Evolutionary conservation across 1,284 basidiomycete species (phyloP).

Genomic region (Ustilago tritici): DNA sequence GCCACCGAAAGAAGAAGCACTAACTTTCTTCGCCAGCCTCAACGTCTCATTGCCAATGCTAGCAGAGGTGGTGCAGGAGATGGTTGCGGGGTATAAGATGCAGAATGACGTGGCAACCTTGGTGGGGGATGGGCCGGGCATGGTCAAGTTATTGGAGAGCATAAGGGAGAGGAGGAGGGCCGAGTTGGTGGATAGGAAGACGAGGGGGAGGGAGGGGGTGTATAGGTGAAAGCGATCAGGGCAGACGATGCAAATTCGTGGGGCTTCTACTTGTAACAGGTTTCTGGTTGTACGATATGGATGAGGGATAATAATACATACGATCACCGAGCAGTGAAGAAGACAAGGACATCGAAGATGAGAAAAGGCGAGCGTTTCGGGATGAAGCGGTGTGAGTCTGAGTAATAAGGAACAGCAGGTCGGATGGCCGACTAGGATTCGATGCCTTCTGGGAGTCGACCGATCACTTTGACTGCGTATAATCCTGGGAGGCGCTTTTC

Average conservation of each 20-base stretch:
- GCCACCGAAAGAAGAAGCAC: slow-evolving; percentile 71
- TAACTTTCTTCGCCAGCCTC: slow-evolving; percentile 85
- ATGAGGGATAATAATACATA: slow-evolving; percentile 33
- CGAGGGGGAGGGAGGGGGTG: not conserved
- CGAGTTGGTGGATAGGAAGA: slow-evolving; percentile 10
- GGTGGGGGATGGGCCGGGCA: slow-evolving; percentile 25
- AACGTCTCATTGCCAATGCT: slow-evolving; percentile 85
- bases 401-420: not conserved
- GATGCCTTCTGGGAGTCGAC: slow-evolving; percentile 59
- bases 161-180: slow-evolving; percentile 38
- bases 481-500: slow-evolving; percentile 67
- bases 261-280: slow-evolving; percentile 16
- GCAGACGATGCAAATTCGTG: not conserved
- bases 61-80: slow-evolving; percentile 89
- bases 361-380: not conserved
- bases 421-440: slow-evolving; percentile 16
- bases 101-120: slow-evolving; percentile 13
- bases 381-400: no score
- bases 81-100: slow-evolving; percentile 85
- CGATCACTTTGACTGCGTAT: slow-evolving; percentile 68
- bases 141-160: slow-evolving; percentile 41
- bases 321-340: not conserved
- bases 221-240: not conserved
- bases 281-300: not conserved
- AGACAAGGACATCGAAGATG: not conserved